Evolutionary conservation across 768 basidiomycete genomes (phyloP), one percentile per base, ranked within the genome.

Genomic region (Scleroderma citrinum): DNA sequence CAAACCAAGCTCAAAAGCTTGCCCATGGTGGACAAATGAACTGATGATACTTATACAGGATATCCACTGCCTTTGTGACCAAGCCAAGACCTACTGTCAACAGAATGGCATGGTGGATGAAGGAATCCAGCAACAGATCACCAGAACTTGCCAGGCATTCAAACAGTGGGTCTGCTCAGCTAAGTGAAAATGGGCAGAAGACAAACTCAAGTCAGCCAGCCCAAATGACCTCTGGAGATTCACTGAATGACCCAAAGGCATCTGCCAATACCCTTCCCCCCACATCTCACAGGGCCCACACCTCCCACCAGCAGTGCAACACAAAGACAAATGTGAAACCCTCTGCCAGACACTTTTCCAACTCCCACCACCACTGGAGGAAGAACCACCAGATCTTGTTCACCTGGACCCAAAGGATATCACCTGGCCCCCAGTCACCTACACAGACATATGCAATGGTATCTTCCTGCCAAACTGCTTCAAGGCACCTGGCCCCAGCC

Each of bases 361-460:
- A 32, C 34, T 36, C 42, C 44, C 58, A 41, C 53, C 57, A 23
- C 20, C 19, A 12, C 16, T 45, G 2, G 7, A 24, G 3, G 39
- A 8, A 20, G 39, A 41, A 11, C 21, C 17, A 5, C 3, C 19
- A 2, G 21, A 41, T 20, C 20, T 24, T 11, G 21, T 12, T 12
- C 38, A 40, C 7, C 20, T 5, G 20, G 7, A 23, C 11, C 39
- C 39, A 2, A 13, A 41, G 2, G 39, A 41, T 20, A 41, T 41
- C 21, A 10, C 20, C 3, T 41, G 39, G 39, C 7, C 8, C 7
- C 20, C 20, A 12, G 39, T 41, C 5, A 23, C 23, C 8, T 41
- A 23, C 11, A 6, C 39, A 12, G 21, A 41, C 21, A 20, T 41
- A 6, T 5, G 39, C 17, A 41, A 23, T 3, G 39, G 11, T 4